Base-by-base conservation (phyloP, 495 filamentous ascomycete genomes). In the Usnea hakonensis region DNA sequence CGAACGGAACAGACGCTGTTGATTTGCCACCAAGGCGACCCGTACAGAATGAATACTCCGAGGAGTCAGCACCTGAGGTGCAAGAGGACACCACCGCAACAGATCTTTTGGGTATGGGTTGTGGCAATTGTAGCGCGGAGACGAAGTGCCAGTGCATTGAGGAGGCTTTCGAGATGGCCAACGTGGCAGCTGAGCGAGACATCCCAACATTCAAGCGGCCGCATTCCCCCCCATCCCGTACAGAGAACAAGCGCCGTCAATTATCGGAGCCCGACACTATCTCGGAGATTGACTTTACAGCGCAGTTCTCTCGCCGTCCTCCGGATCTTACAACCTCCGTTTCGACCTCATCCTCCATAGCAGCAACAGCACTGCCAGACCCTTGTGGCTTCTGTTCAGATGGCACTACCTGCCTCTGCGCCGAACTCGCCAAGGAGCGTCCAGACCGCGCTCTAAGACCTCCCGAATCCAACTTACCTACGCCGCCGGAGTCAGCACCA, bases 321-420 rank as follows among this genome's bases (percentile, higher is more conserved):
- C 73, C 48, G 63, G 19, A 64, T 41, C 33, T 64, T 52, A 60
- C 73, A 63, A 70, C 70, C 58, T 66, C 70, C 37, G 68, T 67
- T 11, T 65, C 74, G 10, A 65, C 72, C 33, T 71, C 74, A 3
- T 77, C 76, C n/a, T 72, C 66, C 16, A 33, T 59, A 38, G 58
- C 63, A 23, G 57, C 65, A 41, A 44, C 43, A n/a, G 62, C 57
- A 32, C 72, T 73, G 17, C 73, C 76, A 32, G 90, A 94, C 55
- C 81, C 85, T 13, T 95, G 90, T 68, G 90, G 90, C n/a, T 95
- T 95, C 76, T 95, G 90, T 72, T 81, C 85, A 66, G 88, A 92
- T 57, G 89, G 89, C 19, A 90, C 86, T 1, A 87, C 89, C 66
- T 95, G 90, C 69, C 83, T 92, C 60, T 95, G 90, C 71, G 89